These are phyloP conservation scores for Pythium plurisporium DNA, from an alignment of 352 stramenopile genomes.

Conservation along the genomic window DNA sequence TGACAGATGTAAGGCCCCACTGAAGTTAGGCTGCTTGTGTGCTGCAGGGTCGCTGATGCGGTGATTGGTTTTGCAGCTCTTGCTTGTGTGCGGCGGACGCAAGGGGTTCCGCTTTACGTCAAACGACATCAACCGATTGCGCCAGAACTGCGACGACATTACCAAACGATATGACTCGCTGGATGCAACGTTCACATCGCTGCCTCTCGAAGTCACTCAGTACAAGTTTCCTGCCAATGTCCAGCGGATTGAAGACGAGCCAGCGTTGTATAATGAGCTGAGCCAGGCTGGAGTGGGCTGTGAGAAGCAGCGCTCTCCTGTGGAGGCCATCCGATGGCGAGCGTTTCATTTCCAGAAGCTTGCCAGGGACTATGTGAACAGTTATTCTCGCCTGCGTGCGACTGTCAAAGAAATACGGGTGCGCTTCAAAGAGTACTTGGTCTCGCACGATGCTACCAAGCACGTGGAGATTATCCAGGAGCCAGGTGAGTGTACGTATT, in stretches of 20 bases:
- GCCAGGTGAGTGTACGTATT: conserved; percentile 10
- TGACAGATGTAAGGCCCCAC: conserved; percentile 60
- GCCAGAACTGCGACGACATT: conserved; percentile 43
- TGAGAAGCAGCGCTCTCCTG: conserved; percentile 17
- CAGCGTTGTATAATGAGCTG: neutral
- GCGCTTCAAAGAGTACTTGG: conserved; percentile 31
- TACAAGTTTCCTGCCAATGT: conserved; percentile 49
- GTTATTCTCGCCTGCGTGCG: conserved; percentile 46
- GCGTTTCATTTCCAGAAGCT: conserved; percentile 74
- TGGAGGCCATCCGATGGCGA: conserved; percentile 30
- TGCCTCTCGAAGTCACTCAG: conserved; percentile 58
- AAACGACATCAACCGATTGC: conserved; percentile 58
- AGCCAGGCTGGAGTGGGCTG: neutral
- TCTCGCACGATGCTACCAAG: neutral
- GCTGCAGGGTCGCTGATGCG: no score
- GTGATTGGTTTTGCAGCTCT: conserved; percentile 34
- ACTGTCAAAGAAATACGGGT: conserved; percentile 48
- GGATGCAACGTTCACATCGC: conserved; percentile 43
- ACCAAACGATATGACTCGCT: conserved; percentile 45
- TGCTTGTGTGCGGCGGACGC: conserved; percentile 65
- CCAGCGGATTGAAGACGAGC: conserved; percentile 60
- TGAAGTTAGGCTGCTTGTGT: no score
- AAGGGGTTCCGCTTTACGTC: conserved; percentile 81
- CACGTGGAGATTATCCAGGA: conserved; percentile 9
- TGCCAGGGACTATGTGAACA: conserved; percentile 56